Base-by-base conservation (phyloP, 179 eudicot genomes). In the Silene vulgaris region DNA sequence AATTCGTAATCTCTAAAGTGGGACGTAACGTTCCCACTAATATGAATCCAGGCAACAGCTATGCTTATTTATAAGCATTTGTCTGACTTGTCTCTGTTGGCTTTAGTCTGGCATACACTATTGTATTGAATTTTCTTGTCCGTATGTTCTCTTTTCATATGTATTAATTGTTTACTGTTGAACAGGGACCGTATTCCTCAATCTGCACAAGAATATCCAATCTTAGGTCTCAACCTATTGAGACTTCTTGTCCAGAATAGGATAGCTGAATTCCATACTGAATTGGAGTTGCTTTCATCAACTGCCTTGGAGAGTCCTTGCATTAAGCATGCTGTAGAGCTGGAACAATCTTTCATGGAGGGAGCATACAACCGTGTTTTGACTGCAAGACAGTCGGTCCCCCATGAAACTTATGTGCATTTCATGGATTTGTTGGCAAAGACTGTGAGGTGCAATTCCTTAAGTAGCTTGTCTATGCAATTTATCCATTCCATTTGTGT, bases 331-430 rank as follows among this genome's bases (percentile, higher is more conserved):
- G 99, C 99, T 1, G 91, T 95, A 60, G 99, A 92, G 68, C 82
- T 95, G 70, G 99, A 95, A 78, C 96, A 95, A 73, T 95, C 99
- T 21, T 92, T 95, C 81, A 95, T 95, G 99, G 99, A 95, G 86
- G 99, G 99, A 37, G 99, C 99, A 63, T 95, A 95, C 78, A 95
- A 95, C 79, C 93, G 96, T 56, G 99, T 95, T 68, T 84, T 95
- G 85, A 89, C 83, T 85, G 99, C 99, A 69, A 92, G 97, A 67
- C 95, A 90, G 87, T 85, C 90, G 4, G 96, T 92, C 7, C 99
- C 99, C 35, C 96, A 92, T 85, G 95, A 90, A 82, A 92, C 96
- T 59, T 95, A 92, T 6, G 93, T 87, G 4, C 91, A 95, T 78
- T 95, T 92, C 82, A 92, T 95, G 97, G 97, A 92, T 80, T 88